Conservation (phyloP, 1,139 yeast genomes). For the Suhomyces yuchorum region DNA sequence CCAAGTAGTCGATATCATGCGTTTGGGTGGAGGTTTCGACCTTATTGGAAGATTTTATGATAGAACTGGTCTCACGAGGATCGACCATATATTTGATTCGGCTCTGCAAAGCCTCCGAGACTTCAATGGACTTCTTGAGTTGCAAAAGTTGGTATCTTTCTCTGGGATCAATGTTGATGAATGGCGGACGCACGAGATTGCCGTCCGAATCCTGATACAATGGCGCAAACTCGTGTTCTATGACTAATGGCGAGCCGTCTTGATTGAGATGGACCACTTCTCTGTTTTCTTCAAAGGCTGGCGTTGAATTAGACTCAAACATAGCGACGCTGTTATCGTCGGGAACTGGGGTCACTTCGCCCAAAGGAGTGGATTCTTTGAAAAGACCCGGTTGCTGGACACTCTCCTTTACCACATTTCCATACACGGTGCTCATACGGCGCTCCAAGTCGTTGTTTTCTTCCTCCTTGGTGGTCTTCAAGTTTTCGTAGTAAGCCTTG, state of each 20-base stretch:
- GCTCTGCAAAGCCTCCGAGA: slow-evolving; percentile 35
- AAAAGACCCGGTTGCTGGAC: slow-evolving; percentile 10
- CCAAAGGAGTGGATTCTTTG: slow-evolving; percentile 17
- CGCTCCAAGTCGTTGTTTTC: slow-evolving; percentile 33
- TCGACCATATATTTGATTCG: slow-evolving; percentile 43
- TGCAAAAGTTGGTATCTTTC: slow-evolving; percentile 48
- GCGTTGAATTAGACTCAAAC: not conserved
- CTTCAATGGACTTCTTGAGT: slow-evolving; percentile 41
- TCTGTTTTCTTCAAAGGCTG: not conserved
- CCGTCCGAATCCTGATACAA: slow-evolving; percentile 41
- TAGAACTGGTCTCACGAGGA: slow-evolving; percentile 42
- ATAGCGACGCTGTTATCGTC: not conserved
- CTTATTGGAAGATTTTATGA: slow-evolving; percentile 15
- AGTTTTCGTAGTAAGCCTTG: slow-evolving; percentile 27
- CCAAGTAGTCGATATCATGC: slow-evolving; percentile 34
- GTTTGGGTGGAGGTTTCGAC: slow-evolving; percentile 51
- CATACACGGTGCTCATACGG: slow-evolving; percentile 31
- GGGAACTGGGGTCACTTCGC: slow-evolving; percentile 9
- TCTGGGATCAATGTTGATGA: slow-evolving; percentile 47
- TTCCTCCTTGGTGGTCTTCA: slow-evolving; percentile 30
- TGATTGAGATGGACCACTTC: slow-evolving; percentile 4
- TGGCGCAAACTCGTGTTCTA: slow-evolving; percentile 37
- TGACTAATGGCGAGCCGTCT: slow-evolving; percentile 13
- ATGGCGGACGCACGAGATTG: slow-evolving; percentile 48
- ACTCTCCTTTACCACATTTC: slow-evolving; percentile 23